Evolutionary conservation across 2,329 filamentous ascomycete species (phyloP).

Genomic region (Xylaria sp.): DNA sequence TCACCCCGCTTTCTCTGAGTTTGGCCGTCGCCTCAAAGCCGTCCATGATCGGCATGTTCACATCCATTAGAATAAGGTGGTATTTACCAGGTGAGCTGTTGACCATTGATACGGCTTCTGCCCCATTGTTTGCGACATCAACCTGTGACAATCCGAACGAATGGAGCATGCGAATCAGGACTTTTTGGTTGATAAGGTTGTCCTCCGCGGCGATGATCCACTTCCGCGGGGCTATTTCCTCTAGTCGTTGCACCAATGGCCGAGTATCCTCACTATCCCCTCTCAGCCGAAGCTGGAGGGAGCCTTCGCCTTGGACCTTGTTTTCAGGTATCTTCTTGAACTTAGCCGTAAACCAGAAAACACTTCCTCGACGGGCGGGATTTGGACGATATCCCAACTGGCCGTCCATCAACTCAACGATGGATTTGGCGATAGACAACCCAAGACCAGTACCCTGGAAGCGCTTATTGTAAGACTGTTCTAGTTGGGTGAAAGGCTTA

Average conservation of each 20-base stretch:
- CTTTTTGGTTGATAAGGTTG: slow-evolving; percentile 31
- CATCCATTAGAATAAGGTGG: slow-evolving; percentile 28
- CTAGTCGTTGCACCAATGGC: slow-evolving; percentile 3
- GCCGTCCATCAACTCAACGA: slow-evolving; percentile 30
- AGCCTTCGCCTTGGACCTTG: neutral
- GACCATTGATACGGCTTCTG: slow-evolving; percentile 24
- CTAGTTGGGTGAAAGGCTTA: slow-evolving; percentile 30
- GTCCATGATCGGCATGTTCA: slow-evolving; percentile 32
- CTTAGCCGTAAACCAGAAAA: slow-evolving; percentile 31
- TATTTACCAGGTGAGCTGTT: slow-evolving; percentile 1
- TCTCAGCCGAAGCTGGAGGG: neutral
- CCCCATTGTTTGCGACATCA: slow-evolving; percentile 23
- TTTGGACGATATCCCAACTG: slow-evolving; percentile 26
- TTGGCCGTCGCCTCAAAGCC: slow-evolving; percentile 29
- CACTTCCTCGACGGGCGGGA: slow-evolving; percentile 12
- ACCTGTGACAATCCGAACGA: slow-evolving; percentile 23
- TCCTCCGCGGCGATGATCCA: slow-evolving; percentile 27
- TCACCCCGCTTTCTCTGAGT: slow-evolving; percentile 16
- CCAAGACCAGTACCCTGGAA: slow-evolving; percentile 31
- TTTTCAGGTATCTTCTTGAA: slow-evolving; percentile 18
- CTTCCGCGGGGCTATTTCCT: slow-evolving; percentile 16
- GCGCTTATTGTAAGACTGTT: slow-evolving; percentile 28
- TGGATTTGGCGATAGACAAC: slow-evolving; percentile 28
- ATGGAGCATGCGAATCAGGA: slow-evolving; percentile 23
- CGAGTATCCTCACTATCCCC: slow-evolving; percentile 1